Conservation (phyloP, 768 basidiomycete genomes). For the Psilocybe azurescens region DNA sequence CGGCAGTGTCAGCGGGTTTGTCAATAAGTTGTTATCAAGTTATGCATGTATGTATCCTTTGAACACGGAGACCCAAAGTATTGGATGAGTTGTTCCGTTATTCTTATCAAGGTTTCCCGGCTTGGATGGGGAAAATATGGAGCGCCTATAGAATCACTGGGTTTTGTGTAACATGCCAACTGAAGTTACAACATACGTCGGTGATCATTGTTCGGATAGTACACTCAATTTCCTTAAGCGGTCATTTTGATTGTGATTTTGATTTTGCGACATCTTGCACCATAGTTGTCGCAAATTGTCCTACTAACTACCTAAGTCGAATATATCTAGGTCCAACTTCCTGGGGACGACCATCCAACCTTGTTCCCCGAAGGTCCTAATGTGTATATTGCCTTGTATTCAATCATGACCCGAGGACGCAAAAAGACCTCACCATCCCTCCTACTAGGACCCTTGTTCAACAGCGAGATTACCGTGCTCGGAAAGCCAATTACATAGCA, state of each 20-base stretch:
- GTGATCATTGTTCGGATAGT: neutral
- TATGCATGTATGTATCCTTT: neutral
- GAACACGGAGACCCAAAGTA: constrained; percentile 1
- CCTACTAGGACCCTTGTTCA: constrained; percentile 62
- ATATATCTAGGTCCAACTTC: constrained; percentile 11
- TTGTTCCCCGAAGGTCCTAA: constrained; percentile 9
- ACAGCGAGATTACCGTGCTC: constrained; percentile 69
- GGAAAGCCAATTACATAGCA: constrained; percentile 59
- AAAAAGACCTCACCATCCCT: constrained; percentile 66
- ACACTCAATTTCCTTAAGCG: constrained; percentile 4
- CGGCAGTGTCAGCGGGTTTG: neutral
- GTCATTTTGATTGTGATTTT: constrained; percentile 33
- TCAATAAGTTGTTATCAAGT: neutral
- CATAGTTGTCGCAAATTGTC: constrained; percentile 37
- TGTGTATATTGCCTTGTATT: constrained; percentile 18
- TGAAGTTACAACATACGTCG: no score
- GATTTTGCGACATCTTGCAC: constrained; percentile 42
- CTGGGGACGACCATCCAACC: neutral
- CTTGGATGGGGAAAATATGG: neutral
- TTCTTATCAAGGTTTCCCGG: neutral
- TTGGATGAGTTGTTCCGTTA: neutral
- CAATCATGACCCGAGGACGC: constrained; percentile 64
- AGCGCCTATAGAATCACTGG: neutral
- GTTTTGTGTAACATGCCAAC: neutral
- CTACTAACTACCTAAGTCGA: constrained; percentile 16